Percentiles rank a stretch among this genome's conserved stretches.
Conservation (phyloP, 163 green algal genomes). For the Scenedesmus sp. region DNA sequence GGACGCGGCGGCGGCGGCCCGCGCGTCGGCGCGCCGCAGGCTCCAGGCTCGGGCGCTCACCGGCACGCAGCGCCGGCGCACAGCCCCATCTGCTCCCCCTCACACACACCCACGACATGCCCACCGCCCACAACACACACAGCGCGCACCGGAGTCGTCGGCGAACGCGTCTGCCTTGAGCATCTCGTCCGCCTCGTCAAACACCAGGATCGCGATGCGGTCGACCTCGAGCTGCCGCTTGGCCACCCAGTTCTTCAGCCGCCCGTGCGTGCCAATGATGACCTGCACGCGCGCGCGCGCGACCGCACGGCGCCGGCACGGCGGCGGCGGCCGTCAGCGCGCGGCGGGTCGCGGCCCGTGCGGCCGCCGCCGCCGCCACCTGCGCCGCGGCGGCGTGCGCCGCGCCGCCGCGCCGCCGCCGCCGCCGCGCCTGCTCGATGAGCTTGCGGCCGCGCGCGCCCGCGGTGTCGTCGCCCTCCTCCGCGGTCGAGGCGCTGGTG, state of each 20-base stretch:
- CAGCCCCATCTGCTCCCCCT: too few species aligned
- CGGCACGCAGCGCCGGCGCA: too few species aligned
- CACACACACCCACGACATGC: not conserved
- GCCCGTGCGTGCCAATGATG: slow-evolving; percentile 96
- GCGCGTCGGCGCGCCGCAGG: too few species aligned
- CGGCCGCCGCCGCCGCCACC: not conserved
- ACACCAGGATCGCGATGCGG: slow-evolving; percentile 88
- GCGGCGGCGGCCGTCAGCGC: not conserved
- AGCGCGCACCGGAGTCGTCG: slow-evolving; percentile 73
- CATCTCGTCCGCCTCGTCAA: slow-evolving; percentile 99
- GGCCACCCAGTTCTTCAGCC: slow-evolving; percentile 90
- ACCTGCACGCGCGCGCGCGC: too few species aligned
- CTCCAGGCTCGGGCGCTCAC: too few species aligned
- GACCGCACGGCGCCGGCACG: too few species aligned
- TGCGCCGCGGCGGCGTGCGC: not conserved
- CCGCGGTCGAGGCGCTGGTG: slow-evolving; percentile 76
- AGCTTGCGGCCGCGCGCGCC: slow-evolving; percentile 22
- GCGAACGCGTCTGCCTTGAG: slow-evolving; percentile 95
- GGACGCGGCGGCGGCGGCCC: too few species aligned
- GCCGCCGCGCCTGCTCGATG: slow-evolving; percentile 51
- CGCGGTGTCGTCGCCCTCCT: slow-evolving; percentile 27
- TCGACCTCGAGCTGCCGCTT: slow-evolving; percentile 82
- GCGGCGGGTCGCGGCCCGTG: not conserved
- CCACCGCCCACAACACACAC: too few species aligned
- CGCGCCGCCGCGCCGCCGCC: too few species aligned